Percentiles rank a stretch among this genome's conserved stretches.
Evolutionary conservation across 1,284 basidiomycete species (phyloP).

Genomic region (Laetiporus sulphureus): DNA sequence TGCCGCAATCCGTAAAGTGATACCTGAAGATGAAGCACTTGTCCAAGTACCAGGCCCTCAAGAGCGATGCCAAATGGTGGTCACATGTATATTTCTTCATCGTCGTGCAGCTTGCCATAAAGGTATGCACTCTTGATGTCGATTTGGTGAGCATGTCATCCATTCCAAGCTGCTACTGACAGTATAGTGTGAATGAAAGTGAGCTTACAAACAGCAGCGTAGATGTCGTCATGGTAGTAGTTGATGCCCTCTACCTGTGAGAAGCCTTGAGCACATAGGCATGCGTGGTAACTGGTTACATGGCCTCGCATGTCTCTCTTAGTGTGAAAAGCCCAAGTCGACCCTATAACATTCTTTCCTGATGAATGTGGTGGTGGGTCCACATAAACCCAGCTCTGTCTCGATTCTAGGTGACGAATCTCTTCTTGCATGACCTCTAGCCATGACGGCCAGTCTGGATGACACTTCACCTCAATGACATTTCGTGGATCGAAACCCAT

Average conservation of each 20-base stretch:
- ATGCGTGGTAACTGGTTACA: conserved; percentile 24
- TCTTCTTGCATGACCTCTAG: no score
- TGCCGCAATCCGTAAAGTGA: conserved; percentile 12
- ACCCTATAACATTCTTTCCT: conserved; percentile 22
- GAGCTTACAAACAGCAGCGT: conserved; percentile 25
- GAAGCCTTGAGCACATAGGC: conserved; percentile 33
- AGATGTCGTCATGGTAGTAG: conserved; percentile 29
- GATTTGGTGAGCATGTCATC: no score
- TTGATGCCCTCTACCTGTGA: conserved; percentile 31
- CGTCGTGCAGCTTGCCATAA: conserved; percentile 27
- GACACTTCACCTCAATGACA: conserved; percentile 15
- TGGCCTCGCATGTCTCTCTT: conserved; percentile 26
- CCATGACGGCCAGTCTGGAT: no score
- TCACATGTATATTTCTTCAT: conserved; percentile 34
- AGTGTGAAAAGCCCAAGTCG: conserved; percentile 26
- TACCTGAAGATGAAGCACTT: conserved; percentile 3
- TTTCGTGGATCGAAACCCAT: conserved; percentile 12
- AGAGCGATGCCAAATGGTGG: conserved; percentile 27
- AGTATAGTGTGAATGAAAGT: no score
- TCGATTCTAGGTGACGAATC: no score
- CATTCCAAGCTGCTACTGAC: no score
- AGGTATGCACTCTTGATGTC: conserved; percentile 33
- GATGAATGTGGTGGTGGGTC: no score
- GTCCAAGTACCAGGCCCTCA: no score
- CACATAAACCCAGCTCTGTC: no score